phyloP scores from a whole-genome alignment of 371 early-diverging fungal genomes.

The Nematocida major region DNA sequence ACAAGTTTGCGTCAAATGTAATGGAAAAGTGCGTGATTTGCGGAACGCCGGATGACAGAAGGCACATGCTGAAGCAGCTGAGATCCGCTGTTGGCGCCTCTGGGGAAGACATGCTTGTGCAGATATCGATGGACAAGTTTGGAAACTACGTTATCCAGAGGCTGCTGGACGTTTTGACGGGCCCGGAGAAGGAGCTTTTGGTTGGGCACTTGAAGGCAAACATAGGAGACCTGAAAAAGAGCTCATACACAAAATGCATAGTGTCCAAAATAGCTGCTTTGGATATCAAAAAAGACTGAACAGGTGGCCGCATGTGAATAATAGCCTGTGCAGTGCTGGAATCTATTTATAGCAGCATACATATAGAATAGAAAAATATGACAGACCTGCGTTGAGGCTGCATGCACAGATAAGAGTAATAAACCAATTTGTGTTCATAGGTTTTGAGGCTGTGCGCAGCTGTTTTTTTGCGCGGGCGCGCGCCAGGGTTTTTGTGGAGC shows the following conservation, averaged over 20 bases:
- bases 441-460: no score
- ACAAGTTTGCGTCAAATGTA: conserved; percentile 98
- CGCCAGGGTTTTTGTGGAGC: no score
- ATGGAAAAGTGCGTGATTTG: conserved; percentile 71
- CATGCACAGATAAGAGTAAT: no score
- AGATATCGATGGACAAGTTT: conserved; percentile 93
- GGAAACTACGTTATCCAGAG: conserved; percentile 99
- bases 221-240: conserved; percentile 60
- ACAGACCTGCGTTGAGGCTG: no score
- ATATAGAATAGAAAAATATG: not conserved
- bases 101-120: conserved; percentile 72
- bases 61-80: conserved; percentile 74
- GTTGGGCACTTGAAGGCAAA: conserved; percentile 51
- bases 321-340: no score
- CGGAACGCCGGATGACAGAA: conserved; percentile 70
- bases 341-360: no score
- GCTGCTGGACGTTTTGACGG: conserved; percentile 73
- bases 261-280: conserved; percentile 52
- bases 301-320: no score
- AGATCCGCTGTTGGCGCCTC: conserved; percentile 62
- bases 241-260: conserved; percentile 64
- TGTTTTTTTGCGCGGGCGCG: no score
- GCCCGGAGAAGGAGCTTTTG: conserved; percentile 53
- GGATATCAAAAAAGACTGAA: conserved; percentile 3
- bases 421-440: no score